Base-by-base conservation (phyloP, 495 filamentous ascomycete species). In the Aspergillus avenaceus region DNA sequence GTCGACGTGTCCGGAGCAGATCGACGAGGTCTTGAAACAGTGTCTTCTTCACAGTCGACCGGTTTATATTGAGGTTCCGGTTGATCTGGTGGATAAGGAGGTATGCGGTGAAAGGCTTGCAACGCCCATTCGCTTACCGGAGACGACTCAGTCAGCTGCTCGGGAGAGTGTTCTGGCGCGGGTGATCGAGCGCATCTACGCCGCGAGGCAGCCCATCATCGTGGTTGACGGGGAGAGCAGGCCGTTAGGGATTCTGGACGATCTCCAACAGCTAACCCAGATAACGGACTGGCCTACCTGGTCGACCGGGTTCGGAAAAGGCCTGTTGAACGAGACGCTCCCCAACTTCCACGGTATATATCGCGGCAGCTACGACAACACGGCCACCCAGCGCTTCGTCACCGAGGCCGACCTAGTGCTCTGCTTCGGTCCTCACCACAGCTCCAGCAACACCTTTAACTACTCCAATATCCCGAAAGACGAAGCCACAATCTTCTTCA, bases 41-140 rank as follows among this genome's bases (percentile, higher is more conserved):
- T 71, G 65, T 53, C 8, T 67, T 0, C 34, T 64, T 4, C 63
- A 69, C 28, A 66, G 61, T 41, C 48, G 64, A 36, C 73, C 72
- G 6, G 72, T 76, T 1, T 71, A 69, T 26, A 58, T 76, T 16
- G 53, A 61, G 13, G 22, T 75, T 3, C 73, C 73, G 0, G 52
- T 45, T 2, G 73, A 75, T 43, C 63, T 76, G 65, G 67, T 71
- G n/a, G 45, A 45, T 12, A 45, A 49, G 8, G 45, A 26, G 0
- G 58, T 70, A 2, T 46, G 50, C 0, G 41, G 18, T 19, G 42
- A 34, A 11, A 43, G 14, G 1, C 47, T 50, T 0, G 11, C 18
- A 5, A 28, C 3, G 16, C 14, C 18, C 5, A 6, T 16, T 43
- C 23, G 12, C 47, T 47, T 23, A 51, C 14, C n/a, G 16, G 1